Evolutionary conservation across 768 basidiomycete genomes (phyloP), one percentile per base, ranked within the genome.

Genomic region (Filobasidium floriforme): DNA sequence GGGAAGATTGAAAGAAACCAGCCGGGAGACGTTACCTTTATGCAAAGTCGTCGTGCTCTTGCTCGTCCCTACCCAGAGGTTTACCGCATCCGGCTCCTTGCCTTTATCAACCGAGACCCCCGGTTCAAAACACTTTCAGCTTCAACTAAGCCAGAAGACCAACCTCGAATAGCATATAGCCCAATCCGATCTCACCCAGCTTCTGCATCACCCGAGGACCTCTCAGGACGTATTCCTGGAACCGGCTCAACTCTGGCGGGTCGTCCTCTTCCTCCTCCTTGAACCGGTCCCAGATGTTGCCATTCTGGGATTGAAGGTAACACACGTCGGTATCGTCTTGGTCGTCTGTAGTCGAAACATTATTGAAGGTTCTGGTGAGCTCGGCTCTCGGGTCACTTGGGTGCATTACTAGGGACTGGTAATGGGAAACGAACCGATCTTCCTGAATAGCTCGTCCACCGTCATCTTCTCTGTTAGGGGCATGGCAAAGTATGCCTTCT

Each of bases 301-400:
- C 92, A 74, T 94, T 90, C 76, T 96, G 92, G 4, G 88, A 89
- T 76, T 96, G 92, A 2, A 96, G 81, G 76, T 94, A 94, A 69
- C 82, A 79, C 18, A 88, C 82, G 51, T 83, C 79, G 12, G 29
- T 2, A 3, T 60, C 54, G 3, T 59, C 54, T 12, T 65, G 22
- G 55, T 73, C 65, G 24, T 60, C 70, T 72, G 62, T 41, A 4
- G n/a, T n/a, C n/a, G n/a, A n/a, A n/a, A n/a, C 14, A 24, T 28
- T 4, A 14, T n/a, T 54, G 44, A 61, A 59, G 9, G 62, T 14
- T 49, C 32, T 62, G n/a, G 60, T 18, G 32, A 26, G 19, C 59
- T 41, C 24, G 32, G 24, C 41, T 37, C 65, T 41, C 41, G 61
- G 59, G 4, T 9, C 9, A 4, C 32, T 3, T 37, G 32, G 32